These are phyloP conservation scores for Trichosanthes cucumerina DNA, from an alignment of 306 rosid species.

Conservation along the genomic window DNA sequence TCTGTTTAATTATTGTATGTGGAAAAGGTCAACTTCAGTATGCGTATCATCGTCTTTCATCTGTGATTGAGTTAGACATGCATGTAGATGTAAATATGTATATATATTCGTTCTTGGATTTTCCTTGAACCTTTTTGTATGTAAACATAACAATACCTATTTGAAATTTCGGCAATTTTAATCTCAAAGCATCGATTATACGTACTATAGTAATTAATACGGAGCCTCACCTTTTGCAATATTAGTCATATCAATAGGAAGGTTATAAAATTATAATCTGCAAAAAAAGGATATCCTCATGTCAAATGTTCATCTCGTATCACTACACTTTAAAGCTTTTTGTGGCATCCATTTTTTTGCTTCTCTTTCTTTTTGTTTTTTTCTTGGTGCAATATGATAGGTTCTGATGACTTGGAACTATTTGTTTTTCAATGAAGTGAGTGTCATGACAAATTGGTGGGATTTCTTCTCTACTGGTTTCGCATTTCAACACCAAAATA, in stretches of 20 bases:
- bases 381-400: neutral
- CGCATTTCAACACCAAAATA: constrained; percentile 54
- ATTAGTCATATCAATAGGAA: neutral
- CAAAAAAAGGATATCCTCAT: neutral
- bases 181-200: neutral
- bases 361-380: neutral
- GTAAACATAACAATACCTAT: neutral
- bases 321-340: neutral
- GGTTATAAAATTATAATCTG: neutral
- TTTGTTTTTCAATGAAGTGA: constrained; percentile 39
- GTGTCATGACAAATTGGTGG: constrained; percentile 67
- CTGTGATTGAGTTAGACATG: neutral
- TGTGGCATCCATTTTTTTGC: neutral
- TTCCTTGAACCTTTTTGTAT: neutral
- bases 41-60: neutral
- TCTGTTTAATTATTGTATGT: neutral
- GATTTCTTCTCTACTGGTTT: constrained; percentile 81
- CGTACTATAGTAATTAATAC: neutral
- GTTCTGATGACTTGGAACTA: neutral
- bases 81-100: neutral
- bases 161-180: neutral
- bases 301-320: neutral
- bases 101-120: neutral
- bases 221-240: neutral
- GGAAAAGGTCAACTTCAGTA: neutral